A percentile compares a stretch with the other conserved stretches of the same genome.
Conservation (phyloP, 306 rosid genomes). For the Boehmeria nivea region DNA sequence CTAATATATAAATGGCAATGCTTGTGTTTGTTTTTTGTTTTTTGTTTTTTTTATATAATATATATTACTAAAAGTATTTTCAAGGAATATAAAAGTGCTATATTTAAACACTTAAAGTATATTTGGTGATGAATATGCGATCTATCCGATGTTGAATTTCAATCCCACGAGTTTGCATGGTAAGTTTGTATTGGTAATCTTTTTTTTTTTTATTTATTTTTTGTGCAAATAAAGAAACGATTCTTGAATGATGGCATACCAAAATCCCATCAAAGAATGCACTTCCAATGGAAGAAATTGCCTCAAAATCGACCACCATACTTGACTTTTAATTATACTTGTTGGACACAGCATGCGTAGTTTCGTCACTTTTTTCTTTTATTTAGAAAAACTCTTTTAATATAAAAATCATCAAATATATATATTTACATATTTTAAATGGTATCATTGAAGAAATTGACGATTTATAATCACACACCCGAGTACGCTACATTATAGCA, state of each 20-base stretch:
- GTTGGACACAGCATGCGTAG: neutral
- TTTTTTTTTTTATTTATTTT: too few species aligned
- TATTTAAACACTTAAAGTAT: neutral
- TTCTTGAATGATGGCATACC: neutral
- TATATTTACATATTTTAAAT: too few species aligned
- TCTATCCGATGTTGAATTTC: neutral
- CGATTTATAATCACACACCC: too few species aligned
- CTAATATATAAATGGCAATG: too few species aligned
- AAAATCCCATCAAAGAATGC: constrained; percentile 10
- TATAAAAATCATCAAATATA: too few species aligned
- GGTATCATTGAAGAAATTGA: too few species aligned
- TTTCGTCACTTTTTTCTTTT: neutral
- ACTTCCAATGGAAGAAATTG: constrained; percentile 19
- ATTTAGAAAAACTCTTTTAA: too few species aligned
- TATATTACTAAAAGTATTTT: neutral
- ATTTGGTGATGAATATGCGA: neutral
- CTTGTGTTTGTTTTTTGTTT: too few species aligned
- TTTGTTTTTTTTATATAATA: too few species aligned
- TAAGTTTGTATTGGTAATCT: neutral
- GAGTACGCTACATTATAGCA: too few species aligned
- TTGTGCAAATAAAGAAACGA: neutral
- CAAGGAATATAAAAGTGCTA: neutral
- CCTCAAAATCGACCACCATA: constrained; percentile 8
- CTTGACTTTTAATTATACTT: neutral
- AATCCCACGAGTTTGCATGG: constrained; percentile 5